These are phyloP conservation scores for Pseudocercospora fijiensis DNA, from an alignment of 2,329 filamentous ascomycete genomes.

Conservation along the genomic window DNA sequence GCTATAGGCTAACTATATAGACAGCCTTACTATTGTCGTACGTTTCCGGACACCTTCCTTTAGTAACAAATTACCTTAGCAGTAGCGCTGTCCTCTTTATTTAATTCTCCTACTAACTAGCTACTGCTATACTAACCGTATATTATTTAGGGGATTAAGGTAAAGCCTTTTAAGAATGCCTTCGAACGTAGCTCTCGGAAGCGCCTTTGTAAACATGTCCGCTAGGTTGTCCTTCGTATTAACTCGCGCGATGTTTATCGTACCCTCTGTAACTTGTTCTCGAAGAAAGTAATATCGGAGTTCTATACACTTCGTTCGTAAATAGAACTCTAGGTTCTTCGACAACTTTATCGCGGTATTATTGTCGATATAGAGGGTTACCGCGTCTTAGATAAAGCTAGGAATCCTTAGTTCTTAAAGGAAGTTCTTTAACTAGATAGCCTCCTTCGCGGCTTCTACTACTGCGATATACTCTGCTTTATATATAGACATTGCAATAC, in stretches of 20 bases:
- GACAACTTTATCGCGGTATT: conserved; percentile 5
- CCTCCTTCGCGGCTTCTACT: conserved; percentile 5
- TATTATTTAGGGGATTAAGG: no score
- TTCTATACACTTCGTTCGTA: conserved; percentile 12
- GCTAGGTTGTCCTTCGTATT: conserved; percentile 11
- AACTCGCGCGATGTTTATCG: not conserved
- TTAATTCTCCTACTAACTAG: no score
- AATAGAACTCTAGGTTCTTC: conserved; percentile 2
- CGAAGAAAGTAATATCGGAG: conserved; percentile 13
- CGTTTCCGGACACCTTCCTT: no score
- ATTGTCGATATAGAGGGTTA: conserved; percentile 16
- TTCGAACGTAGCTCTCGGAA: no score
- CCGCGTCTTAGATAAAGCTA: not conserved
- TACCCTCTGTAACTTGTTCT: not conserved
- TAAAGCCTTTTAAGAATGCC: no score
- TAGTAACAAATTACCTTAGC: no score
- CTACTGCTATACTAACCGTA: no score
- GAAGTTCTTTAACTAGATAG: conserved; percentile 10
- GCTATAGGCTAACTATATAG: no score
- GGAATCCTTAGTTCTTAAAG: conserved; percentile 11
- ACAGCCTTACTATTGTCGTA: no score
- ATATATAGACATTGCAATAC: not conserved
- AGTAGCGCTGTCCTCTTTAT: no score
- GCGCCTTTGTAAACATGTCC: conserved; percentile 16
- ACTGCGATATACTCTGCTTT: conserved; percentile 15